These are phyloP conservation scores for Amaranthus hypochondriacus DNA, from an alignment of 148 eudicot species.

Conservation along the genomic window DNA sequence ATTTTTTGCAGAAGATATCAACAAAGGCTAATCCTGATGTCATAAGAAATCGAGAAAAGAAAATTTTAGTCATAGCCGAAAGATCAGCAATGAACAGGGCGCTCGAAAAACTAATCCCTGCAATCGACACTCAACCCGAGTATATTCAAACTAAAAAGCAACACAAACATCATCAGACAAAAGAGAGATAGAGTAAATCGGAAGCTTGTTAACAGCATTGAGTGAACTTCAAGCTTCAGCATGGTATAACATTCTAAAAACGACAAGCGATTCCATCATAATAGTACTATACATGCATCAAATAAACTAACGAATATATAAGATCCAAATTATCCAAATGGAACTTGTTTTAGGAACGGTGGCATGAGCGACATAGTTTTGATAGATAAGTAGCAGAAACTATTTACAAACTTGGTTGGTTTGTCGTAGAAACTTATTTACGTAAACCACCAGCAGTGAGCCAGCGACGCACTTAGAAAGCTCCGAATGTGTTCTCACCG, in stretches of 20 bases:
- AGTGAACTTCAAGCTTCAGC: background rate
- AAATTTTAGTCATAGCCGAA: background rate
- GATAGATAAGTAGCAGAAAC: conserved; percentile 21
- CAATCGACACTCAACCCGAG: background rate
- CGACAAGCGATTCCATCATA: no score
- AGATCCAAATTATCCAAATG: conserved; percentile 10
- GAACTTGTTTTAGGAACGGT: conserved; percentile 11
- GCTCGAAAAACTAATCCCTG: background rate
- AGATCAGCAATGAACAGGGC: background rate
- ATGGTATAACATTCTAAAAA: background rate
- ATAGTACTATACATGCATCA: background rate
- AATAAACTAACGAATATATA: background rate
- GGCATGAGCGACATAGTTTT: conserved; percentile 8
- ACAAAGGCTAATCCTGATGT: background rate
- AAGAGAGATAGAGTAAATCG: background rate
- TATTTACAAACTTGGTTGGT: conserved; percentile 25
- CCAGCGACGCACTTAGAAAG: conserved; percentile 24
- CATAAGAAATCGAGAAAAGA: background rate
- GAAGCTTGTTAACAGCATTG: background rate
- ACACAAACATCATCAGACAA: background rate
- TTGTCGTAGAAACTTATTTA: conserved; percentile 31
- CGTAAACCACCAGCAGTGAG: conserved; percentile 21
- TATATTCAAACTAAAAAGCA: background rate
- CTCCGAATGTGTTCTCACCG: conserved; percentile 90
- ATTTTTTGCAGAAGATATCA: no score